Evolutionary conservation across 768 basidiomycete species (phyloP).

Genomic region (Tubosaeta sp.): DNA sequence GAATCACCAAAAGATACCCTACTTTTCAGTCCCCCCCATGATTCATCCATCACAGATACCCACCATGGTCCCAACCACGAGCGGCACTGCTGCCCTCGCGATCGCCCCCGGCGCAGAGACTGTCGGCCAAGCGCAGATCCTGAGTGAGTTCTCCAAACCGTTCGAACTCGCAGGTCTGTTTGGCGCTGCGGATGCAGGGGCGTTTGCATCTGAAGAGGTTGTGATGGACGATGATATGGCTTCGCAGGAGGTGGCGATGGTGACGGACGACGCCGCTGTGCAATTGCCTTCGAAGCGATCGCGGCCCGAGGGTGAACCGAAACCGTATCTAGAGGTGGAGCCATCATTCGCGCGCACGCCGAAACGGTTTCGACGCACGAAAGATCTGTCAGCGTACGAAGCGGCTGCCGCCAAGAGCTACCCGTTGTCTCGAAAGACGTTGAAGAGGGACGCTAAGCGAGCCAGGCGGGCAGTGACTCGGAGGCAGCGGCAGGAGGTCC

Average conservation of each 20-base stretch:
- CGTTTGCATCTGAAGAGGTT: conserved; percentile 47
- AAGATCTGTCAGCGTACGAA: conserved; percentile 52
- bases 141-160: conserved; percentile 65
- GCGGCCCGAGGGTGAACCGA: background rate
- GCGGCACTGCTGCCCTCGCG: conserved; percentile 25
- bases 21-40: conserved; percentile 74
- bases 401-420: conserved; percentile 37
- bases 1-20: conserved; percentile 95
- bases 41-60: conserved; percentile 77
- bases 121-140: conserved; percentile 77
- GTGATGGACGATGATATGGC: conserved; percentile 43
- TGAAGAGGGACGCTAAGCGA: conserved; percentile 65
- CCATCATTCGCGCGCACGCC: conserved; percentile 30
- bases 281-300: conserved; percentile 30
- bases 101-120: conserved; percentile 73
- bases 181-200: conserved; percentile 75
- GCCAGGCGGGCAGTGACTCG: conserved; percentile 49
- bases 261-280: conserved; percentile 37
- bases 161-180: conserved; percentile 83
- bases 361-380: conserved; percentile 57
- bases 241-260: conserved; percentile 30
- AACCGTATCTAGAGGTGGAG: background rate
- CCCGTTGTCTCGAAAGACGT: conserved; percentile 51
- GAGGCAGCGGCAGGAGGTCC: conserved; percentile 1
- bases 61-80: conserved; percentile 28